phyloP scores from a whole-genome alignment of 176 grass and related monocot species.

The Luzula sylvatica region DNA sequence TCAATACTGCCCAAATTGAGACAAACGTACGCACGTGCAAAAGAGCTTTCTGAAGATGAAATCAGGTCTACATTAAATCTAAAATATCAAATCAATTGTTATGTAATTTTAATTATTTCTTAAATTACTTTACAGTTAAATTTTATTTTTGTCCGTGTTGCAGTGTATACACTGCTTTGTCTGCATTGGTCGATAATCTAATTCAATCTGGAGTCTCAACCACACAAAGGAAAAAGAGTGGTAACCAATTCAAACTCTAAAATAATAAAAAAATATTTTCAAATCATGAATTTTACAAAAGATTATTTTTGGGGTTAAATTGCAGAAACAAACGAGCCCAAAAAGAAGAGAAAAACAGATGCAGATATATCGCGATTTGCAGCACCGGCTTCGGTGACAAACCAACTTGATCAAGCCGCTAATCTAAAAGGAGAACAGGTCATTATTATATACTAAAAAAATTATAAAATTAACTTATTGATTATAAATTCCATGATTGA shows the following conservation, averaged over 20 bases:
- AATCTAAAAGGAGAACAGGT: conserved; percentile 97
- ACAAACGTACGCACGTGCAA: conserved; percentile 51
- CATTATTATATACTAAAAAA: conserved; percentile 19
- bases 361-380: conserved; percentile 56
- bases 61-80: conserved; percentile 48
- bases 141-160: conserved; percentile 8
- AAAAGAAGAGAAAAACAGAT: conserved; percentile 92
- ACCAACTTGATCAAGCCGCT: conserved; percentile 77
- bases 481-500: too few species aligned
- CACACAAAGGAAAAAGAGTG: conserved; percentile 74
- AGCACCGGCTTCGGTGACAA: conserved; percentile 51
- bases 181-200: conserved; percentile 50
- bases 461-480: too few species aligned
- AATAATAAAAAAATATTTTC: background rate
- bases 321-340: conserved; percentile 66
- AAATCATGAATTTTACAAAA: background rate
- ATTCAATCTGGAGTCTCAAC: conserved; percentile 60
- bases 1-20: conserved; percentile 43
- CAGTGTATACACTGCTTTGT: conserved; percentile 52
- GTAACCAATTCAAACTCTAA: too few species aligned
- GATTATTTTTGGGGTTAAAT: conserved; percentile 19
- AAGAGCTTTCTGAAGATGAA: conserved; percentile 78
- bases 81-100: background rate
- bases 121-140: background rate
- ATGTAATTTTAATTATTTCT: background rate